Evolutionary conservation across 805 yeast species (phyloP).

Genomic region (Lipomyces orientalis): DNA sequence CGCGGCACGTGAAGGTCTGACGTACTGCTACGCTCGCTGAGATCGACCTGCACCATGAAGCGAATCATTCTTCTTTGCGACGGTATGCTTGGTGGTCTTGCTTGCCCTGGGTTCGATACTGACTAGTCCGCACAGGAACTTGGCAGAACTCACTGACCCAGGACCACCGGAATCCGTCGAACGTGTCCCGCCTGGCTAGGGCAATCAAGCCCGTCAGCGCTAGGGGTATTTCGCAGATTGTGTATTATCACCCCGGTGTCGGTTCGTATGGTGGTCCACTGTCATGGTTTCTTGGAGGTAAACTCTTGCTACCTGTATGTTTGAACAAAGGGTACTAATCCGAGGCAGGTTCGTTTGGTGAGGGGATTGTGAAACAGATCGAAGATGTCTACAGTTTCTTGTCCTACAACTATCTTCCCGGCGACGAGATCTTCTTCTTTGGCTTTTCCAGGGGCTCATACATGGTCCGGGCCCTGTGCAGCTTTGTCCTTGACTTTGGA

Average conservation of each 20-base stretch:
- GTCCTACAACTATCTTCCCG: conserved; percentile 21
- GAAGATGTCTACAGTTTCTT: conserved; percentile 24
- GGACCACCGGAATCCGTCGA: conserved; percentile 15
- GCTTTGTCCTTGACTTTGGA: conserved; percentile 21
- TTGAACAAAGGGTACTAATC: neutral
- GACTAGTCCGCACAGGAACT: conserved; percentile 12
- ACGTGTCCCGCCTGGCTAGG: conserved; percentile 23
- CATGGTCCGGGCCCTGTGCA: conserved; percentile 23
- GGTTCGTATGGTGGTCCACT: conserved; percentile 12
- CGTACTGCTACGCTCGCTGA: too few relatives aligned
- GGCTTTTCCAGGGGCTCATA: conserved; percentile 33
- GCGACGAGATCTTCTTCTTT: conserved; percentile 29
- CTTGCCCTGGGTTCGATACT: neutral
- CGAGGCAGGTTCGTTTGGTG: conserved; percentile 14
- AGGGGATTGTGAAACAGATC: conserved; percentile 16
- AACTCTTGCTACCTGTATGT: too few relatives aligned
- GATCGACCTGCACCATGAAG: neutral
- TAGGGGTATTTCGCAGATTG: conserved; percentile 19
- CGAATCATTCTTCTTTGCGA: conserved; percentile 21
- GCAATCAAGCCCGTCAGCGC: conserved; percentile 11
- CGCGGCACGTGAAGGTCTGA: too few relatives aligned
- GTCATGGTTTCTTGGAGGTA: conserved; percentile 11
- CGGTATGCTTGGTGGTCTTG: neutral
- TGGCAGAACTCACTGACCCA: conserved; percentile 23
- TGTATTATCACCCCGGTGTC: conserved; percentile 24